Percentiles rank a stretch among this genome's conserved stretches.
Evolutionary conservation across 345 rosid species (phyloP).

Genomic region (Moricandia arvensis): DNA sequence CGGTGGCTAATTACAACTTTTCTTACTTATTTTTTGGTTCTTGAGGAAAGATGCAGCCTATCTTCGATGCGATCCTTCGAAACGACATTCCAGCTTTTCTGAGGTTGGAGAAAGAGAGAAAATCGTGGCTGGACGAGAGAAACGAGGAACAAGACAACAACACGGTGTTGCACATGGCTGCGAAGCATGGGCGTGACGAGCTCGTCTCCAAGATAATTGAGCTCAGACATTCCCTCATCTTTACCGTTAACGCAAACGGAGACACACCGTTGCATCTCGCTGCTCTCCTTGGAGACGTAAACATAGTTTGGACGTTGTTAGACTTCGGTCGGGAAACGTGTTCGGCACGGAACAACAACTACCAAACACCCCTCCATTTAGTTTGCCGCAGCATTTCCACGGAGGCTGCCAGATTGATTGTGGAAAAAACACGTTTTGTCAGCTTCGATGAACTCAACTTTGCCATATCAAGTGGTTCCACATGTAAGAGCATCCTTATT

Average conservation of each 20-base stretch:
- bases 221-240: not conserved
- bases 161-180: not conserved
- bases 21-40: no score
- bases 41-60: not conserved
- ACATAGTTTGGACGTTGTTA: not conserved
- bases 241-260: not conserved
- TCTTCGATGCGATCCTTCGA: not conserved
- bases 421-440: not conserved
- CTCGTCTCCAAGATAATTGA: not conserved
- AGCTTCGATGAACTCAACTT: not conserved
- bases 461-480: not conserved
- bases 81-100: not conserved
- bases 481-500: no score
- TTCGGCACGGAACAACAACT: not conserved
- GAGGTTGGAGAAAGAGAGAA: not conserved
- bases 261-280: not conserved
- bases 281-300: not conserved
- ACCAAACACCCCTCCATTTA: not conserved
- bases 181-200: not conserved
- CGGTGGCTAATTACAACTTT: not conserved
- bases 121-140: not conserved
- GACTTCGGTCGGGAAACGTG: not conserved
- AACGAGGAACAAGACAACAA: not conserved
- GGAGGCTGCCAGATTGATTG: not conserved
- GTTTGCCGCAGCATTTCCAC: not conserved